Conservation (phyloP, 805 yeast genomes). For the Diddensiella transvaalensis region DNA sequence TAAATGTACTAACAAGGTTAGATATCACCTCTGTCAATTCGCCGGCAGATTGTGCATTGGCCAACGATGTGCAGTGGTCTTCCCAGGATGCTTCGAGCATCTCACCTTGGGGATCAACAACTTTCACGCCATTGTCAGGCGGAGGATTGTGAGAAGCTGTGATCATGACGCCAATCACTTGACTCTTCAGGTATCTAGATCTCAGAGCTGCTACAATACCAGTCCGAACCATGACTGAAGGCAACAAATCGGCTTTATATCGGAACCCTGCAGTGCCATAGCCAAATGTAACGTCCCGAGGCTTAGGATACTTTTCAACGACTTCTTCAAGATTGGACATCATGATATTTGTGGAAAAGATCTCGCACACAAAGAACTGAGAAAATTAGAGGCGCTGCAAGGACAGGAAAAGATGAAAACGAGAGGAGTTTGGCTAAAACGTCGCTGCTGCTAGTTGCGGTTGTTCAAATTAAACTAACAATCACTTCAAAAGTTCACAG, state of each 20-base stretch:
- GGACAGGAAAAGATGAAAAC: too few species aligned
- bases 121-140: conserved; percentile 82
- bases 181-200: conserved; percentile 64
- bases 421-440: too few species aligned
- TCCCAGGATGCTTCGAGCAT: conserved; percentile 90
- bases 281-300: conserved; percentile 43
- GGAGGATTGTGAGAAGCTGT: conserved; percentile 97
- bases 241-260: conserved; percentile 62
- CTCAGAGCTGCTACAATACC: conserved; percentile 81
- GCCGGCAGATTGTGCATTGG: conserved; percentile 56
- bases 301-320: conserved; percentile 42
- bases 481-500: too few species aligned
- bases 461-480: too few species aligned
- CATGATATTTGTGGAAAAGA: neutral
- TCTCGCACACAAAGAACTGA: too few species aligned
- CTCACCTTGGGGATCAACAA: conserved; percentile 90
- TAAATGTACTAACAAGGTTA: conserved; percentile 38
- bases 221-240: conserved; percentile 77
- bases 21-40: conserved; percentile 41
- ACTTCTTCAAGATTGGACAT: conserved; percentile 4
- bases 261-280: conserved; percentile 99
- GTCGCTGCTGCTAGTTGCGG: too few species aligned
- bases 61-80: conserved; percentile 68
- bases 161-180: conserved; percentile 90
- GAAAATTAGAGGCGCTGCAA: too few species aligned